These are phyloP conservation scores for Globisporangium barbulae DNA, from an alignment of 352 stramenopile genomes.

Conservation along the genomic window DNA sequence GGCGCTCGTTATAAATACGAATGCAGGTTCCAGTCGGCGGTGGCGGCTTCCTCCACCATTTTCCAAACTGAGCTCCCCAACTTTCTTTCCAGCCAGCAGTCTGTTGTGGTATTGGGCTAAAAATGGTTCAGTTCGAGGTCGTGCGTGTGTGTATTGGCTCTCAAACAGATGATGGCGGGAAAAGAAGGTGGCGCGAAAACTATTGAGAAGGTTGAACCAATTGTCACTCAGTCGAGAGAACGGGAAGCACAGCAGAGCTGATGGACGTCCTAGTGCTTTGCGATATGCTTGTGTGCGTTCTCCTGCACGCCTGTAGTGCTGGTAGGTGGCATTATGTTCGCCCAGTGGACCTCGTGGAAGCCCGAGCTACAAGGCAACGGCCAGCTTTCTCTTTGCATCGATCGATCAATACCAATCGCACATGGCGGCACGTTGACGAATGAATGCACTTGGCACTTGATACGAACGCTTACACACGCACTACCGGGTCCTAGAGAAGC, in stretches of 20 bases:
- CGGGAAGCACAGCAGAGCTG: too few relatives aligned
- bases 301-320: too few relatives aligned
- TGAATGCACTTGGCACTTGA: background rate
- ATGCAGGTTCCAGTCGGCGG: background rate
- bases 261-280: too few relatives aligned
- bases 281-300: too few relatives aligned
- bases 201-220: background rate
- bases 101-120: background rate
- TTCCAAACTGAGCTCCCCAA: background rate
- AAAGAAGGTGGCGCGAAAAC: background rate
- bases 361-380: background rate
- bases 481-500: constrained; percentile 42
- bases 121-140: background rate
- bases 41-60: constrained; percentile 11
- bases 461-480: background rate
- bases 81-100: background rate
- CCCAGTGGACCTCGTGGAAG: background rate
- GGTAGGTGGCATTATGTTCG: too few relatives aligned
- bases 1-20: constrained; percentile 10
- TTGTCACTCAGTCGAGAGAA: background rate
- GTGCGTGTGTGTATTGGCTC: background rate
- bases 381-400: too few relatives aligned
- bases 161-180: too few relatives aligned
- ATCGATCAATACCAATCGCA: too few relatives aligned
- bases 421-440: too few relatives aligned